Conservation (phyloP, 176 grass and related monocot genomes). For the Pontederia crassipes region DNA sequence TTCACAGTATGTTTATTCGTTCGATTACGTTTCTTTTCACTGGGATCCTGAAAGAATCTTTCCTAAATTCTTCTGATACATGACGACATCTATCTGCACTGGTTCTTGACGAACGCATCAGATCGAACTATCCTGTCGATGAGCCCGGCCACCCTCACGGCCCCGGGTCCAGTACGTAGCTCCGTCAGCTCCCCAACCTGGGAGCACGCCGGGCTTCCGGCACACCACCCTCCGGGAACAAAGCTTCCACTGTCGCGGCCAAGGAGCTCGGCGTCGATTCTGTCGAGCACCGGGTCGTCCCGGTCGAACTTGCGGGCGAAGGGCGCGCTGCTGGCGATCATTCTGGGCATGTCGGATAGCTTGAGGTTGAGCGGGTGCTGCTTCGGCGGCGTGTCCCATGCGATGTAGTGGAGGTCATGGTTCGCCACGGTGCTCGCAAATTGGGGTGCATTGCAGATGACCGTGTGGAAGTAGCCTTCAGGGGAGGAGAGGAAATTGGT, state of each 20-base stretch:
- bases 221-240: conserved; percentile 30
- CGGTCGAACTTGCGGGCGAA: conserved; percentile 50
- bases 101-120: conserved; percentile 28
- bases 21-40: too few relatives aligned
- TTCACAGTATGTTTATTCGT: too few relatives aligned
- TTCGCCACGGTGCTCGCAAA: conserved; percentile 66
- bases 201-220: conserved; percentile 7
- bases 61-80: too few relatives aligned
- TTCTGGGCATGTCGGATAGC: conserved; percentile 28
- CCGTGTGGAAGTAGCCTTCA: conserved; percentile 94
- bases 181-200: conserved; percentile 20
- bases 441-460: conserved; percentile 65
- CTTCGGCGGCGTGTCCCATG: conserved; percentile 70
- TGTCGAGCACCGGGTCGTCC: conserved; percentile 41
- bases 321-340: conserved; percentile 38
- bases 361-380: conserved; percentile 78
- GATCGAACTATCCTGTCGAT: conserved; percentile 42
- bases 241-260: conserved; percentile 21
- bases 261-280: conserved; percentile 38
- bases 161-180: conserved; percentile 31
- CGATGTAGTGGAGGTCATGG: conserved; percentile 91
- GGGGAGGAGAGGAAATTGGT: conserved; percentile 88
- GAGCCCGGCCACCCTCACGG: conserved; percentile 23
- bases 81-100: conserved; percentile 41
- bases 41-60: too few relatives aligned